These are phyloP conservation scores for Spergularia azorica DNA, from an alignment of 179 eudicot species.

Conservation along the genomic window DNA sequence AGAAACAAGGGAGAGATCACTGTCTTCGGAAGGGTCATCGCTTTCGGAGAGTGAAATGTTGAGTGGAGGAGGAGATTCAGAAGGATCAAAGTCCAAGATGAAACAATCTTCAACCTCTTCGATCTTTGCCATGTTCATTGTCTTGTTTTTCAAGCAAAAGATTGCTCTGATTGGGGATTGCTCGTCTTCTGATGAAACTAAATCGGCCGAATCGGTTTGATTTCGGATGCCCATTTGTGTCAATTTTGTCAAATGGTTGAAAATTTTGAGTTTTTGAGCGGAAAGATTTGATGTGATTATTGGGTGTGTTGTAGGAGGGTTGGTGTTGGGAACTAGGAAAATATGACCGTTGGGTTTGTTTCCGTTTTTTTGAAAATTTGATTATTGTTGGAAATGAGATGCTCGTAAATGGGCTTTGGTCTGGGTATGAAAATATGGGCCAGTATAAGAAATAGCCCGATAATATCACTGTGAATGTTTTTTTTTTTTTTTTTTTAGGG, in stretches of 20 bases:
- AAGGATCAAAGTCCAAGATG: constrained; percentile 38
- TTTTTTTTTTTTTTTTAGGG: too few relatives aligned
- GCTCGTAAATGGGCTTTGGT: neutral
- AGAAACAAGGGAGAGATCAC: constrained; percentile 27
- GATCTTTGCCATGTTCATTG: constrained; percentile 31
- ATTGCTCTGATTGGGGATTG: constrained; percentile 42
- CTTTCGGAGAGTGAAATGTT: constrained; percentile 14
- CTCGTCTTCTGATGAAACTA: constrained; percentile 9
- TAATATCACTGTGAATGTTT: too few relatives aligned
- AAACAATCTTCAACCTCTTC: constrained; percentile 43
- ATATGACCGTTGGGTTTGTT: constrained; percentile 27
- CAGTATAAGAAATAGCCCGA: too few relatives aligned
- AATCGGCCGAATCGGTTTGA: neutral
- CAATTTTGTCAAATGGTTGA: neutral
- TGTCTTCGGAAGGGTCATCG: constrained; percentile 1
- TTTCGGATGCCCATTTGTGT: constrained; percentile 19
- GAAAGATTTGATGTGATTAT: neutral
- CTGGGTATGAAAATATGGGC: neutral
- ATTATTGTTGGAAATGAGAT: neutral
- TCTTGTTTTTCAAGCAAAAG: constrained; percentile 38
- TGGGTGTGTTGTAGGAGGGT: neutral
- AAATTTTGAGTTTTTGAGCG: neutral
- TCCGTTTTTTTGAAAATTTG: constrained; percentile 6
- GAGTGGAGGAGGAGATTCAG: constrained; percentile 16
- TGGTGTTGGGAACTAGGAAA: neutral